Evolutionary conservation across 306 rosid species (phyloP).

Genomic region (Lupinus albus): DNA sequence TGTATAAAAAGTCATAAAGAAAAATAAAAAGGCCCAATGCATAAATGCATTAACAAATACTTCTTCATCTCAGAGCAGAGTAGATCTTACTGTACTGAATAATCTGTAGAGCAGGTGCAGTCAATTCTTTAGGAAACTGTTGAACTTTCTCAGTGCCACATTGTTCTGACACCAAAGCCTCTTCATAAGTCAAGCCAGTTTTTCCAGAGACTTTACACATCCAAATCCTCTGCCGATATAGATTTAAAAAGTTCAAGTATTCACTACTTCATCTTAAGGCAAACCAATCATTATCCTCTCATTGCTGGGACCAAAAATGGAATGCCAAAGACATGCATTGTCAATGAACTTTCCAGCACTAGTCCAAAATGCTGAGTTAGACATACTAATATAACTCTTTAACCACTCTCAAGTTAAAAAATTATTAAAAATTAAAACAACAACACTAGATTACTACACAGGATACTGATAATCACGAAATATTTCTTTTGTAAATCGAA

Average conservation of each 20-base stretch:
- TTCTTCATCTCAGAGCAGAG: constrained; percentile 32
- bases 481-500: constrained; percentile 87
- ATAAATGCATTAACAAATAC: constrained; percentile 27
- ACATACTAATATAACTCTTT: constrained; percentile 3
- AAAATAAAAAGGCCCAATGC: background rate
- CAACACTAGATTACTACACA: constrained; percentile 20
- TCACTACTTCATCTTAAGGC: constrained; percentile 67
- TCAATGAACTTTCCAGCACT: constrained; percentile 17
- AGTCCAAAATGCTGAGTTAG: constrained; percentile 18
- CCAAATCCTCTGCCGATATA: constrained; percentile 89
- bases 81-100: constrained; percentile 84
- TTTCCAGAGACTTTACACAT: constrained; percentile 83
- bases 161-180: constrained; percentile 88
- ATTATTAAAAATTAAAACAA: constrained; percentile 11
- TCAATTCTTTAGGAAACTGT: constrained; percentile 80
- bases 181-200: constrained; percentile 84
- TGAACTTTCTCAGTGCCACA: constrained; percentile 81
- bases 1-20: background rate
- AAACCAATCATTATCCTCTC: constrained; percentile 28
- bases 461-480: constrained; percentile 88
- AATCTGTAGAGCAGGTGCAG: constrained; percentile 64
- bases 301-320: background rate
- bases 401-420: constrained; percentile 15
- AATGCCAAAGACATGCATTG: constrained; percentile 18
- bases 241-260: constrained; percentile 70